These are phyloP conservation scores for Massarina eburnea DNA, from an alignment of 2,329 filamentous ascomycete species.

Conservation along the genomic window DNA sequence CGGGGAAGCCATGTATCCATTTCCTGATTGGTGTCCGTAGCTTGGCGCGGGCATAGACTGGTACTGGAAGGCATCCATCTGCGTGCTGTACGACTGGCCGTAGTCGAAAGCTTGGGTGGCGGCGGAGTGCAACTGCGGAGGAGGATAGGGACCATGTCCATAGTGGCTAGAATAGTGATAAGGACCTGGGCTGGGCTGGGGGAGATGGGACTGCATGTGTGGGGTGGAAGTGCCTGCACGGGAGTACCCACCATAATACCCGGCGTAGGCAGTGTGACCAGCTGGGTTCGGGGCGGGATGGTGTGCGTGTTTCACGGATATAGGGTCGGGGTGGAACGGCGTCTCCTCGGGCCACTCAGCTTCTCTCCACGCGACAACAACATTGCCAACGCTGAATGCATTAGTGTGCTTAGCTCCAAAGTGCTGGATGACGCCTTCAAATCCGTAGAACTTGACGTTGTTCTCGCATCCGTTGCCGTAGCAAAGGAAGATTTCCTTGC, in stretches of 20 bases:
- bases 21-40: constrained; percentile 26
- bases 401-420: constrained; percentile 80
- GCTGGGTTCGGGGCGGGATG: constrained; percentile 29
- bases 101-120: constrained; percentile 29
- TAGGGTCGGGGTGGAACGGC: constrained; percentile 69
- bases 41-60: constrained; percentile 33
- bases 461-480: constrained; percentile 62
- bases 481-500: constrained; percentile 76
- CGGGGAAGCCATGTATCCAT: constrained; percentile 36
- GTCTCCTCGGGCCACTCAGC: constrained; percentile 76
- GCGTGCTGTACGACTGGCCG: constrained; percentile 29
- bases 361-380: constrained; percentile 74
- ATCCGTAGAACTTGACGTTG: constrained; percentile 68
- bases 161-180: constrained; percentile 38
- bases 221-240: constrained; percentile 41
- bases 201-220: constrained; percentile 37
- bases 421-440: constrained; percentile 80
- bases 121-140: constrained; percentile 32
- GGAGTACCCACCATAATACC: constrained; percentile 40
- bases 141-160: constrained; percentile 41
- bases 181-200: constrained; percentile 41
- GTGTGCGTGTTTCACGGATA: constrained; percentile 44
- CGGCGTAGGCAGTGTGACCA: constrained; percentile 25
- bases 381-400: constrained; percentile 67
- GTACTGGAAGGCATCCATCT: constrained; percentile 33